Base-by-base conservation (phyloP, 805 yeast species). In the Candida multigemmis region DNA sequence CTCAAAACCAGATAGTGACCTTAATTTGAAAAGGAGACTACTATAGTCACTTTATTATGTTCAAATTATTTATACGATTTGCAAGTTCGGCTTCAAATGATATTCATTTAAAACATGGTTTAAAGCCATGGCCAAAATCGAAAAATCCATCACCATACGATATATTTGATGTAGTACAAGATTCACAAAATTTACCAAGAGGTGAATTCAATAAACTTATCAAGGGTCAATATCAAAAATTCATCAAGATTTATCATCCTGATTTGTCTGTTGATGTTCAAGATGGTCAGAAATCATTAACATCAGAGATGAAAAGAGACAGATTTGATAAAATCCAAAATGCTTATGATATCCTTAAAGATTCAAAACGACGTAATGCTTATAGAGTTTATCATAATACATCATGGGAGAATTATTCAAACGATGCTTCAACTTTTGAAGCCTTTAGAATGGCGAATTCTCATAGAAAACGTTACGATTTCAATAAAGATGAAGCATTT, bases 221-320 rank as follows among this genome's bases (percentile, higher is more conserved):
- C 15, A 56, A 56, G 31, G 16, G 36, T 4, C 50, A 35, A 14
- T 60, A 61, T 37, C 38, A 45, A 26, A 50, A 50, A 26, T 55
- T 41, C 24, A 86, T 86, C 7, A 82, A 80, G 48, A 44, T 75
- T 7, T 86, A 86, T 41, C 96, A 86, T 46, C 96, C 96, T 0
- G 96, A 86, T 44, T 46, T 67, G 3, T 46, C 50, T 18, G 30
- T 42, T 7, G 45, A 35, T 0, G 37, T 50, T 1, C 18, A 46
- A 6, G 48, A 53, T 20, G 48, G 46, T 21, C 33, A 42, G 12
- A 24, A 38, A 9, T 32, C 35, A 4, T 46, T 70, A 14, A 47
- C 53, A 3, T 38, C 28, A 5, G 53, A 47, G 9, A 46, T 38
- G 30, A 67, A 63, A 32, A 36, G 58, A 13, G 23, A 27, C 12